Percentiles rank a stretch among this genome's conserved stretches.
Evolutionary conservation across 2,329 filamentous ascomycete genomes (phyloP).

Genomic region (Colletotrichum neosansevieriae): DNA sequence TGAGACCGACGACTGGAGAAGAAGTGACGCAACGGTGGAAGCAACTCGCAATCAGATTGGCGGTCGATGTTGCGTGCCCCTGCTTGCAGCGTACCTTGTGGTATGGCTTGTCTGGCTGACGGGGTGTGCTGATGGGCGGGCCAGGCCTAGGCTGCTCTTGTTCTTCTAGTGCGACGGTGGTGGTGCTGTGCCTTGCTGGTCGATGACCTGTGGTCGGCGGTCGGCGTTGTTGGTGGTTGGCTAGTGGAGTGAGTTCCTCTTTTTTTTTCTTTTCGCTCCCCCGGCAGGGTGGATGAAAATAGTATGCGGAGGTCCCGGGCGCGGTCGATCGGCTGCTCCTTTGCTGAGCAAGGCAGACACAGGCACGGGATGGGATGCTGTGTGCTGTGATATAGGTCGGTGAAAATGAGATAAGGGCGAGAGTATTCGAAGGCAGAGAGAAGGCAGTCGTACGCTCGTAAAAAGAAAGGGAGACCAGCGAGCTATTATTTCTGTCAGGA

Average conservation of each 20-base stretch:
- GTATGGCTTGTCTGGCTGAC: constrained; percentile 12
- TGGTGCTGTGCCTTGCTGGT: constrained; percentile 26
- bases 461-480: constrained; percentile 1
- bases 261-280: background rate
- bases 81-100: constrained; percentile 30
- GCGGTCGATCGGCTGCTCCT: constrained; percentile 2
- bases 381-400: background rate
- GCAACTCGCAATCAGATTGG: constrained; percentile 30
- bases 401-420: background rate
- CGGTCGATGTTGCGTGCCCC: constrained; percentile 14
- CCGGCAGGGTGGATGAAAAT: background rate
- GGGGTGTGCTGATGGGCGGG: constrained; percentile 29
- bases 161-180: background rate
- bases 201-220: background rate
- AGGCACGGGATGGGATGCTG: constrained; percentile 11
- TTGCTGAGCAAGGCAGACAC: background rate
- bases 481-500: constrained; percentile 11
- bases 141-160: constrained; percentile 5
- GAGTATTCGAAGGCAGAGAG: background rate
- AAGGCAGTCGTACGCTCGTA: background rate
- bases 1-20: constrained; percentile 30
- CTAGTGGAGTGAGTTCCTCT: constrained; percentile 11
- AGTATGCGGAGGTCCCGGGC: constrained; percentile 12
- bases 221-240: constrained; percentile 18
- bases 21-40: constrained; percentile 35